phyloP scores from a whole-genome alignment of 1,284 basidiomycete genomes.

The Irpex sp. region DNA sequence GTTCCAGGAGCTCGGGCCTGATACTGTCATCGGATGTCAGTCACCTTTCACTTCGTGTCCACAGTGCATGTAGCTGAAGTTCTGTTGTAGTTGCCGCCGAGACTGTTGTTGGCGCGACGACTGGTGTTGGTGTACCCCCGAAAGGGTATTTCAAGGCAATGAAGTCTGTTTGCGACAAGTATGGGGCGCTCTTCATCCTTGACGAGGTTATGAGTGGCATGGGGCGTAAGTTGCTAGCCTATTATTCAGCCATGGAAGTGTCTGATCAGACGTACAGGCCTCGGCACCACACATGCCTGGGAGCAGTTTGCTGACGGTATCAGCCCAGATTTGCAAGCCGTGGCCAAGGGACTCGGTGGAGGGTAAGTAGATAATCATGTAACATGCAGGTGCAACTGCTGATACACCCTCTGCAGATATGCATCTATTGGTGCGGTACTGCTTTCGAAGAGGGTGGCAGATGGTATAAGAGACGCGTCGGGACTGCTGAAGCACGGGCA shows the following conservation, averaged over 20 bases:
- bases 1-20: conserved; percentile 73
- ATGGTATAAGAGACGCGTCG: conserved; percentile 58
- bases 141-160: conserved; percentile 80
- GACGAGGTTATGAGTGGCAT: conserved; percentile 88
- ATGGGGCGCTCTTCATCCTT: conserved; percentile 80
- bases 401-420: conserved; percentile 43
- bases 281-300: conserved; percentile 85
- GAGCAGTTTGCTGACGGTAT: conserved; percentile 72
- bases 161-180: conserved; percentile 82
- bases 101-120: conserved; percentile 78
- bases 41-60: conserved; percentile 6
- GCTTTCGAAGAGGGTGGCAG: conserved; percentile 64
- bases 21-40: conserved; percentile 75
- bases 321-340: conserved; percentile 75
- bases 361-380: conserved; percentile 43
- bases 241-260: conserved; percentile 1
- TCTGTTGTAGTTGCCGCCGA: conserved; percentile 68
- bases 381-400: neutral
- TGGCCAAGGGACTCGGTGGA: conserved; percentile 84
- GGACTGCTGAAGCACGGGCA: conserved; percentile 81
- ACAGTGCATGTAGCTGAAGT: conserved; percentile 3
- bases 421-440: conserved; percentile 79
- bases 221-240: conserved; percentile 51
- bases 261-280: conserved; percentile 38
- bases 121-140: conserved; percentile 68